Evolutionary conservation across 192 early-diverging fungal genomes (phyloP), one percentile per base, ranked within the genome.

Genomic region (Tieghemiomyces parasiticus): DNA sequence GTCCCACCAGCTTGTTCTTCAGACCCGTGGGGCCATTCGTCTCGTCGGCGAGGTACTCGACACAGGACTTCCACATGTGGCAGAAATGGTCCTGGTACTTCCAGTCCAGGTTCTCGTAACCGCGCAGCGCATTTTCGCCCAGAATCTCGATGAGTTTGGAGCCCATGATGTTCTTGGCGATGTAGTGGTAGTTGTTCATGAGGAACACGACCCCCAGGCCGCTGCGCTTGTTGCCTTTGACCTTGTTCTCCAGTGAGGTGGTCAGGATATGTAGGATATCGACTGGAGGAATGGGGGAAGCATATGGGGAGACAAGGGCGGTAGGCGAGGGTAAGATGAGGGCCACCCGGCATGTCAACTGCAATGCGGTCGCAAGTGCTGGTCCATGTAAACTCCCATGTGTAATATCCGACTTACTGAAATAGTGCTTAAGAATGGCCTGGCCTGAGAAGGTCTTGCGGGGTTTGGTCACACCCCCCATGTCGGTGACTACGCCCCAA

Each of bases 111-210:
- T 65, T 73, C 38, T 83, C 80, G 66, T 80, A 79, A 51, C 69
- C 72, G 10, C 30, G 44, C 32, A 75, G 65, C 9, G 74, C 64
- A 2, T 71, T 73, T 46, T 67, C 61, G 25, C 78, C 78, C 33
- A 80, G 65, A n/a, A 82, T 47, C 4, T 79, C 78, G 0, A 65
- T 61, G 22, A 83, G 65, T 46, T 66, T 70, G 0, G 74, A 71
- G 29, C 79, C 73, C 19, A 35, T 35, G 44, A 88, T 74, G 6
- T 78, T 71, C 64, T 87, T 84, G 9, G 77, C 63, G 32, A 88
- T 81, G 62, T 86, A 84, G 58, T 89, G 73, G 54, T 78, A 88
- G 63, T 93, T 93, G 71, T 93, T 93, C 28, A 93, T 70, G 38
- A 89, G 63, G 63, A 93, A 93, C 24, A 93, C 66, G 6, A 67